These are phyloP conservation scores for Alliaria petiolata DNA, from an alignment of 345 rosid species.

Conservation along the genomic window DNA sequence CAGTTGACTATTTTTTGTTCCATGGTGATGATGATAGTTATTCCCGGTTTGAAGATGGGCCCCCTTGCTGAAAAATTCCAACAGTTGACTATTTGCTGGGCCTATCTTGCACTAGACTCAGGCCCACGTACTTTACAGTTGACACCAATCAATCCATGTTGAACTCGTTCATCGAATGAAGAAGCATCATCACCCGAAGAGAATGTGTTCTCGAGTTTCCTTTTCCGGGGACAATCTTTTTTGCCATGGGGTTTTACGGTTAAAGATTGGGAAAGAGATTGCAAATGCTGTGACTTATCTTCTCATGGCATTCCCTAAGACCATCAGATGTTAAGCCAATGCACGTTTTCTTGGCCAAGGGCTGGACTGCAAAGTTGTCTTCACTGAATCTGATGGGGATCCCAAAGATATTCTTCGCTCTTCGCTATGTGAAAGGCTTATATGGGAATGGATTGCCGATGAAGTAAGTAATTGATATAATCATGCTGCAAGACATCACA, in stretches of 20 bases:
- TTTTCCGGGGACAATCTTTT: background rate
- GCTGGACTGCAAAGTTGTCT: constrained; percentile 1
- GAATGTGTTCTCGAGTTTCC: too few species aligned
- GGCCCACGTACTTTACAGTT: too few species aligned
- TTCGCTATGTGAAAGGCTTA: constrained; percentile 6
- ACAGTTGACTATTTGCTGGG: too few species aligned
- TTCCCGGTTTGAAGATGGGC: too few species aligned
- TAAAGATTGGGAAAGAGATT: constrained; percentile 11
- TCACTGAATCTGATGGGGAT: background rate
- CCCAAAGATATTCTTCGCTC: background rate
- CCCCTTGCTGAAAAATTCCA: too few species aligned
- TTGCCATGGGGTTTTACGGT: background rate
- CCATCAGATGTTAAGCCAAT: constrained; percentile 1
- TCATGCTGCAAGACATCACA: background rate
- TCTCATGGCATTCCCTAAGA: constrained; percentile 4
- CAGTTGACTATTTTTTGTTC: too few species aligned
- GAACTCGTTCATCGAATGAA: too few species aligned
- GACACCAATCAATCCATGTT: too few species aligned
- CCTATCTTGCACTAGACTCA: too few species aligned
- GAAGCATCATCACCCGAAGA: too few species aligned
- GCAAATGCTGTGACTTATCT: constrained; percentile 12
- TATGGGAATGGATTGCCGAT: background rate
- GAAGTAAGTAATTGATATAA: constrained; percentile 16
- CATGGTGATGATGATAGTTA: too few species aligned
- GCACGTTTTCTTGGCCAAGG: background rate